A percentile compares a stretch with the other conserved stretches of the same genome.
Conservation (phyloP, 371 early-diverging fungal genomes). For the Mucor indicus region DNA sequence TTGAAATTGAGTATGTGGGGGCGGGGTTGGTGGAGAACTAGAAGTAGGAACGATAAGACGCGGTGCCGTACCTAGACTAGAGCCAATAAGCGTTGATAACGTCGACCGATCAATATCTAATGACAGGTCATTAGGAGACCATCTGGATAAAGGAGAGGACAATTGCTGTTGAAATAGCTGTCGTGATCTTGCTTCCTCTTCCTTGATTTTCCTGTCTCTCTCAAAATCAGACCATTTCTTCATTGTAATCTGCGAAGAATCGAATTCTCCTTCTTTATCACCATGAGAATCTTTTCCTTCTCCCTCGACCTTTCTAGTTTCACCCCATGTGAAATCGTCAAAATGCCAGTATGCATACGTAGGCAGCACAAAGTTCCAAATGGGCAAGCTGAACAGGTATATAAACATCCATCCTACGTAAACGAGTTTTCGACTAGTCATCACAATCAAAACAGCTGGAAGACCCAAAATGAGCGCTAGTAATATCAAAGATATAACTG, state of each 20-base stretch:
- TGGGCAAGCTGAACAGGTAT: constrained; percentile 88
- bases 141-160: constrained; percentile 12
- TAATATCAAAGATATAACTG: constrained; percentile 71
- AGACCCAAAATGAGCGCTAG: constrained; percentile 72
- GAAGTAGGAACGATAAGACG: background rate
- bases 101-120: constrained; percentile 20
- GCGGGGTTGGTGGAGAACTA: constrained; percentile 1
- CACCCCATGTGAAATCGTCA: constrained; percentile 99
- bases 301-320: constrained; percentile 88
- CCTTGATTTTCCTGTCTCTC: constrained; percentile 37
- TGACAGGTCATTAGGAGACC: constrained; percentile 19
- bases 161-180: constrained; percentile 10
- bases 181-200: constrained; percentile 8
- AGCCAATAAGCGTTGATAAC: constrained; percentile 19
- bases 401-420: constrained; percentile 97
- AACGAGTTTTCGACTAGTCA: constrained; percentile 86
- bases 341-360: constrained; percentile 99
- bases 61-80: constrained; percentile 7
- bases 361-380: constrained; percentile 98
- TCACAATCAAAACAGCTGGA: constrained; percentile 85
- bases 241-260: constrained; percentile 56
- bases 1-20: too few species aligned
- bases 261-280: constrained; percentile 75
- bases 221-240: constrained; percentile 71
- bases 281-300: constrained; percentile 53